These are phyloP conservation scores for Pyrenula aspistea DNA, from an alignment of 495 filamentous ascomycete genomes.

Conservation along the genomic window DNA sequence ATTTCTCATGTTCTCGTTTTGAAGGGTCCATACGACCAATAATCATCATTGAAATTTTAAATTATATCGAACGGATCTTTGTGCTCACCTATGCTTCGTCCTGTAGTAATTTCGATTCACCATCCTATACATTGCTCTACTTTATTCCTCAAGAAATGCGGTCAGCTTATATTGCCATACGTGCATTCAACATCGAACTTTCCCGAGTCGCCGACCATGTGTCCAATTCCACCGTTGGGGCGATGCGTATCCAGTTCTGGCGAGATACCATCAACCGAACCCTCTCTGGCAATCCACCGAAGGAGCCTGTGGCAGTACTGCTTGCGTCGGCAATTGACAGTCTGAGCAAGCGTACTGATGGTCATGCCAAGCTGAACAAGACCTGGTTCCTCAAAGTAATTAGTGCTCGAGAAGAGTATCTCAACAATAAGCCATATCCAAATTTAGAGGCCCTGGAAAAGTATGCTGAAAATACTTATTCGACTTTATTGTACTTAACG, in stretches of 20 bases:
- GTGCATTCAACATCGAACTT: slow-evolving; percentile 85
- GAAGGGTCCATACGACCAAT: background rate
- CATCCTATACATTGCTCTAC: slow-evolving; percentile 72
- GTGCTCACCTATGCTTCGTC: too few species aligned
- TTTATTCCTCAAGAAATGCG: slow-evolving; percentile 63
- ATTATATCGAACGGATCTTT: too few species aligned
- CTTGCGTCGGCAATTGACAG: slow-evolving; percentile 56
- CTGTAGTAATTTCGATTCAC: slow-evolving; percentile 66
- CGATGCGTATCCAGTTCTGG: slow-evolving; percentile 92
- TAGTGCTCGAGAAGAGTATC: slow-evolving; percentile 64
- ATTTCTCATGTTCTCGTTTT: background rate
- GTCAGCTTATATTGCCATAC: slow-evolving; percentile 80
- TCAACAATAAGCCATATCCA: slow-evolving; percentile 72
- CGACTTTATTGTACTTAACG: slow-evolving; percentile 82
- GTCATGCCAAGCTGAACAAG: slow-evolving; percentile 52
- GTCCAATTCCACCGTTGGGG: slow-evolving; percentile 65
- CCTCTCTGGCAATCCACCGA: slow-evolving; percentile 63
- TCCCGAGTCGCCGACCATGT: slow-evolving; percentile 80
- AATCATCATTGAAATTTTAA: too few species aligned
- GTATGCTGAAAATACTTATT: slow-evolving; percentile 91
- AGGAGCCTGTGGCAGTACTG: slow-evolving; percentile 83
- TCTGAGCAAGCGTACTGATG: slow-evolving; percentile 41
- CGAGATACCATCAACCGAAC: slow-evolving; percentile 65
- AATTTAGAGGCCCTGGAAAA: slow-evolving; percentile 62
- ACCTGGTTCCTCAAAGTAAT: slow-evolving; percentile 75